Conservation (phyloP, 78 protist species). For the Bodo saltans region DNA sequence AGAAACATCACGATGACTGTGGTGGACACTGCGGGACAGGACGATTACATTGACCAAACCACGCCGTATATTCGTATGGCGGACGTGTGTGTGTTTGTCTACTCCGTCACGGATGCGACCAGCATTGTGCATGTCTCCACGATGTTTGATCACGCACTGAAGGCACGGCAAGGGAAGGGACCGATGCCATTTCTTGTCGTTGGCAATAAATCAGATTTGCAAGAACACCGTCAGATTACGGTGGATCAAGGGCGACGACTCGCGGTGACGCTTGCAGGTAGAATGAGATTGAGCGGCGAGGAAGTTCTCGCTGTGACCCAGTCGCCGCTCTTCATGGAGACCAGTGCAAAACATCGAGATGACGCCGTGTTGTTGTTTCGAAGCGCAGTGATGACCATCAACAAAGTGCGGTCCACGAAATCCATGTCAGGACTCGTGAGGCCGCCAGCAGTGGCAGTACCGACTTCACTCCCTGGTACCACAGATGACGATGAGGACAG, state of each 20-base stretch:
- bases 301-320: no score
- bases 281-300: no score
- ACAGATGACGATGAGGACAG: no score
- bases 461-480: no score
- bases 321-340: no score
- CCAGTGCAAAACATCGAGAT: no score
- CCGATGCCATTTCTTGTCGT: conserved; percentile 56
- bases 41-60: conserved; percentile 78
- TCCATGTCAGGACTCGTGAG: no score
- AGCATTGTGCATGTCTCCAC: conserved; percentile 19
- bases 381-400: no score
- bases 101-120: conserved; percentile 18
- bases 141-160: conserved; percentile 22
- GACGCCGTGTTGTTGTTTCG: no score
- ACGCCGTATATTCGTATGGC: conserved; percentile 63
- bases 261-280: conserved; percentile 48
- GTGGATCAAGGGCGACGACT: conserved; percentile 62
- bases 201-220: conserved; percentile 91
- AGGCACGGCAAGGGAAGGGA: not conserved
- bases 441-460: no score
- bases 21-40: conserved; percentile 97
- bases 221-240: conserved; percentile 56
- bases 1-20: conserved; percentile 75
- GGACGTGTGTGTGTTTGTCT: conserved; percentile 51
- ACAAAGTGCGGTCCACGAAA: no score